phyloP scores from a whole-genome alignment of 495 filamentous ascomycete species.

The Aspergillus avenaceus region DNA sequence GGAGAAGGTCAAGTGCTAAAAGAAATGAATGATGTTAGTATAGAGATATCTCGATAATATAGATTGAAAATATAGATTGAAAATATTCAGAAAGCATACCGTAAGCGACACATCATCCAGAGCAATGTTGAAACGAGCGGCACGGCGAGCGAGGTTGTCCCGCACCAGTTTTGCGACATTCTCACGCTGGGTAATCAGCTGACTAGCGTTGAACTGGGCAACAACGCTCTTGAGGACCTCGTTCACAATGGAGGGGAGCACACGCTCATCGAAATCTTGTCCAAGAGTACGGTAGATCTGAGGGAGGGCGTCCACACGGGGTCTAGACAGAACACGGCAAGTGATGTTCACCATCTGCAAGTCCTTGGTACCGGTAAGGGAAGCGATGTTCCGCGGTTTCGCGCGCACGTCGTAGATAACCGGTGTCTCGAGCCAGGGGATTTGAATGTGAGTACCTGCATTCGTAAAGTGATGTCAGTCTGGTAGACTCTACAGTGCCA shows the following conservation, averaged over 20 bases:
- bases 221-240: constrained; percentile 98
- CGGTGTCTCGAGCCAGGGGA: constrained; percentile 97
- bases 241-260: constrained; percentile 96
- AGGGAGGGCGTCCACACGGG: constrained; percentile 80
- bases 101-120: constrained; percentile 97
- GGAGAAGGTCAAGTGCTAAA: constrained; percentile 94
- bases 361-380: constrained; percentile 97
- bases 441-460: constrained; percentile 88
- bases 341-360: constrained; percentile 99
- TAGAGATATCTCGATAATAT: not conserved
- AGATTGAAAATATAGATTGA: not conserved
- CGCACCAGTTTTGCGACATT: constrained; percentile 87
- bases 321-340: constrained; percentile 95
- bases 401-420: constrained; percentile 97
- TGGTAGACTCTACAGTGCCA: too few species aligned
- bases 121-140: constrained; percentile 94
- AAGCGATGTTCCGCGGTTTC: constrained; percentile 93
- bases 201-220: constrained; percentile 97
- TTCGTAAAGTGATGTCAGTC: too few species aligned
- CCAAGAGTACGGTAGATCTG: constrained; percentile 96
- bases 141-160: constrained; percentile 86
- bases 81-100: constrained; percentile 46
- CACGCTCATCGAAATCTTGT: constrained; percentile 93
- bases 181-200: constrained; percentile 97
- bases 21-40: constrained; percentile 16